Conservation (phyloP, 495 filamentous ascomycete species). For the Penicillium desertorum region DNA sequence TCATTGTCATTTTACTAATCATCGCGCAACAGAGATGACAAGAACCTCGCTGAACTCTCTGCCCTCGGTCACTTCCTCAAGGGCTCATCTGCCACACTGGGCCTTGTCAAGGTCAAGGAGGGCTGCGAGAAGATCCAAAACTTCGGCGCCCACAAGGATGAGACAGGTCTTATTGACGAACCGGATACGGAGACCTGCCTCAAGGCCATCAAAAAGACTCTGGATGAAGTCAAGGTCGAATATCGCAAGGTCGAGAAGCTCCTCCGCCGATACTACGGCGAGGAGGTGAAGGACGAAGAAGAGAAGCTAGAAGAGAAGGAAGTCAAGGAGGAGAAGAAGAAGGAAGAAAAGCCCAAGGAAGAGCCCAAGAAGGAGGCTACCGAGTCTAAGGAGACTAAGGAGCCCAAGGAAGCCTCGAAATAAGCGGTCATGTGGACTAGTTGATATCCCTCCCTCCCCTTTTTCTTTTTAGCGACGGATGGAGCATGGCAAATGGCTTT, state of each 20-base stretch:
- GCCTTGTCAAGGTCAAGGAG: constrained; percentile 88
- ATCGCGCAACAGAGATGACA: constrained; percentile 50
- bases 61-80: constrained; percentile 92
- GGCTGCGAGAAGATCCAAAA: constrained; percentile 96
- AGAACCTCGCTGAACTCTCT: constrained; percentile 71
- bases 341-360: constrained; percentile 15
- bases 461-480: constrained; percentile 34
- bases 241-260: constrained; percentile 71
- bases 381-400: constrained; percentile 13
- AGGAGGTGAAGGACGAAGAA: constrained; percentile 29
- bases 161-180: constrained; percentile 64
- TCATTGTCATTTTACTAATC: constrained; percentile 3
- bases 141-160: constrained; percentile 76
- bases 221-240: constrained; percentile 70
- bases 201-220: constrained; percentile 63
- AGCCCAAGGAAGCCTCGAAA: constrained; percentile 13
- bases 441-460: constrained; percentile 16
- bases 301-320: constrained; percentile 20
- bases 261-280: constrained; percentile 70
- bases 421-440: constrained; percentile 10
- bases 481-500: constrained; percentile 33
- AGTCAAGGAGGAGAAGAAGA: constrained; percentile 8
- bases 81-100: constrained; percentile 95
- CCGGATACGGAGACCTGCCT: constrained; percentile 64
- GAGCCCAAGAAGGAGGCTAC: constrained; percentile 12